Evolutionary conservation across 495 filamentous ascomycete genomes (phyloP).

Genomic region (Corynascus novoguineensis): DNA sequence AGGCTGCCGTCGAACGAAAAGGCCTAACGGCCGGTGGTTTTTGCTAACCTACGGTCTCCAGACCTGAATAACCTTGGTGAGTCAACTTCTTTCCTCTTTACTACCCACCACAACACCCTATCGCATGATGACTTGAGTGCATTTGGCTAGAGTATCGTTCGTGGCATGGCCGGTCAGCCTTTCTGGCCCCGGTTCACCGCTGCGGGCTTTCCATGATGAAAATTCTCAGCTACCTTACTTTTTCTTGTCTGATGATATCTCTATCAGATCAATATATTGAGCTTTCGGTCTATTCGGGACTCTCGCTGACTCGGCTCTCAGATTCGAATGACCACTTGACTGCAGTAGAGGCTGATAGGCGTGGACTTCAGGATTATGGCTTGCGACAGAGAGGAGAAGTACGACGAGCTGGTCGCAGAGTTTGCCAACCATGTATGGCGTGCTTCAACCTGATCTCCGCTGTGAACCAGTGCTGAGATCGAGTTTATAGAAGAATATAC

Average conservation of each 20-base stretch:
- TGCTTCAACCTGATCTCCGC: conserved; percentile 29
- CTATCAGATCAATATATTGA: conserved; percentile 11
- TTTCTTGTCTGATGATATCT: conserved; percentile 66
- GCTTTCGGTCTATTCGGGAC: not conserved
- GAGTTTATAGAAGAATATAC: conserved; percentile 56
- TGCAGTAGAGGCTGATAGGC: conserved; percentile 10
- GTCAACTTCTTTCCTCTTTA: not conserved
- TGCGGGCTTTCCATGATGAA: conserved; percentile 79
- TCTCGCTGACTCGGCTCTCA: conserved; percentile 21
- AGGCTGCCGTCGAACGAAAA: not conserved
- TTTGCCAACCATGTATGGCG: conserved; percentile 63
- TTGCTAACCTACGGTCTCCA: conserved; percentile 20
- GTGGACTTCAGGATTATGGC: conserved; percentile 70
- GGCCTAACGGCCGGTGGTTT: not conserved
- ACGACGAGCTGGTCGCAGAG: conserved; percentile 67
- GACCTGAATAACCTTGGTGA: conserved; percentile 19
- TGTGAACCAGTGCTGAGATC: conserved; percentile 52
- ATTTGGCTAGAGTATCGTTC: conserved; percentile 98
- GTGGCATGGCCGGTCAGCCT: conserved; percentile 34
- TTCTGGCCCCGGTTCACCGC: conserved; percentile 34
- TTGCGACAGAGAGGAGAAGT: conserved; percentile 84
- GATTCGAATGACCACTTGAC: conserved; percentile 5
- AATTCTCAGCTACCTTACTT: conserved; percentile 93
- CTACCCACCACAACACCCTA: conserved; percentile 10
- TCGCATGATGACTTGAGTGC: conserved; percentile 98